These are phyloP conservation scores for Mayamaea pseudoterrestris DNA, from an alignment of 108 stramenopile genomes.

Conservation along the genomic window DNA sequence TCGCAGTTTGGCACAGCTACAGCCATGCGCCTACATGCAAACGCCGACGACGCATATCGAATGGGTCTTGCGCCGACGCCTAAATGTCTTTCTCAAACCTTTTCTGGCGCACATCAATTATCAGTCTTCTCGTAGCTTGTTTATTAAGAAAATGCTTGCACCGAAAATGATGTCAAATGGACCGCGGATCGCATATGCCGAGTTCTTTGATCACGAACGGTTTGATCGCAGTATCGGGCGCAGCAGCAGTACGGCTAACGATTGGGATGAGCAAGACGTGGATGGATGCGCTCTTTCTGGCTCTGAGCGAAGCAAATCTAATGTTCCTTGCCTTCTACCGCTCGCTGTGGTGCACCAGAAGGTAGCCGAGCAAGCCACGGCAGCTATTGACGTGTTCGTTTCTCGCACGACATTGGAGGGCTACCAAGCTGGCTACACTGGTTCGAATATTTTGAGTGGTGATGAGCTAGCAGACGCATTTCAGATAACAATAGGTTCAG, in stretches of 20 bases:
- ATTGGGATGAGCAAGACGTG: neutral
- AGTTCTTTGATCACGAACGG: constrained; percentile 86
- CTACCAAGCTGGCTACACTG: no score
- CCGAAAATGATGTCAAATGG: constrained; percentile 8
- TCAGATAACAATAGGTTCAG: no score
- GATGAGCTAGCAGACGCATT: no score
- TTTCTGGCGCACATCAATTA: neutral
- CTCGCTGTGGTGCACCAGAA: neutral
- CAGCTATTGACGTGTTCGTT: neutral
- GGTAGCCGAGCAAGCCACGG: neutral
- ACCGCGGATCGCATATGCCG: constrained; percentile 52
- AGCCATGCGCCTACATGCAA: neutral
- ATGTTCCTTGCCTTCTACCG: neutral
- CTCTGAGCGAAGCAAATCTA: neutral
- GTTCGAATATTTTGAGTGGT: no score
- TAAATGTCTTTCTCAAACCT: neutral
- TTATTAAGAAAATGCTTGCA: constrained; percentile 2
- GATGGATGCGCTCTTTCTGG: neutral
- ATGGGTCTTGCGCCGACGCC: neutral
- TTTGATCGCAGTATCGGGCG: neutral
- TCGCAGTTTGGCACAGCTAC: neutral
- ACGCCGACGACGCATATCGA: neutral
- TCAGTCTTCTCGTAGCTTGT: neutral
- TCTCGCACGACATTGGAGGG: no score
- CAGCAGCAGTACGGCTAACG: neutral